phyloP scores from a whole-genome alignment of 2,329 filamentous ascomycete species.

The Epichloe sibirici region DNA sequence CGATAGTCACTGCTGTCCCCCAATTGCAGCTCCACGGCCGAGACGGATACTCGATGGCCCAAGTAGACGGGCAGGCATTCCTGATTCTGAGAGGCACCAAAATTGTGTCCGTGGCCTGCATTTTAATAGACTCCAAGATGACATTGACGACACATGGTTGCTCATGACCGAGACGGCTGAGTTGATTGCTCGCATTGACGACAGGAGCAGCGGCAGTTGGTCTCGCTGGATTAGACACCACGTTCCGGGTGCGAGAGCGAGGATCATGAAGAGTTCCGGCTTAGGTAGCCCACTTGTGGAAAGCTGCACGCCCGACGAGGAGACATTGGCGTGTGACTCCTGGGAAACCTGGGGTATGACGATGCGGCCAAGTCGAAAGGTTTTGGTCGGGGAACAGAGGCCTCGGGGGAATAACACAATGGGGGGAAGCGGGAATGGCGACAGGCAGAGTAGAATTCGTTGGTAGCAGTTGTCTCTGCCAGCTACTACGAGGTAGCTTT shows the following conservation, averaged over 20 bases:
- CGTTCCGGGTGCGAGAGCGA: background rate
- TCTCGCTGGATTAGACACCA: background rate
- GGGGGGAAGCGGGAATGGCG: background rate
- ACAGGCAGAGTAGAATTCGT: background rate
- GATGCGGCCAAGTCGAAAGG: background rate
- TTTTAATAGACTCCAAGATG: background rate
- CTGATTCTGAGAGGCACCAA: background rate
- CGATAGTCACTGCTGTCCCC: background rate
- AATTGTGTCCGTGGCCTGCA: background rate
- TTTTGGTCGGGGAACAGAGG: background rate
- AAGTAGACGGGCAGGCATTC: background rate
- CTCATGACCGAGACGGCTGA: background rate
- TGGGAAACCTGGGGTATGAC: background rate
- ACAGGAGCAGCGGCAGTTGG: background rate
- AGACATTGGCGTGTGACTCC: background rate
- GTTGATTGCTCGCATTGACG: background rate
- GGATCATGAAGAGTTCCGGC: constrained; percentile 12
- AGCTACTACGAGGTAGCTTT: background rate
- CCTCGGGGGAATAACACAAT: no score
- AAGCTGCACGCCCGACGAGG: constrained; percentile 9
- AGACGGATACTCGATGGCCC: background rate
- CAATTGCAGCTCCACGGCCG: background rate
- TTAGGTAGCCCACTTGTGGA: constrained; percentile 13
- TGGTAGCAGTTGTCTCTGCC: background rate
- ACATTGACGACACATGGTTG: background rate